Base-by-base conservation (phyloP, 2,329 filamentous ascomycete species). In the Pestalotiopsis sp. region DNA sequence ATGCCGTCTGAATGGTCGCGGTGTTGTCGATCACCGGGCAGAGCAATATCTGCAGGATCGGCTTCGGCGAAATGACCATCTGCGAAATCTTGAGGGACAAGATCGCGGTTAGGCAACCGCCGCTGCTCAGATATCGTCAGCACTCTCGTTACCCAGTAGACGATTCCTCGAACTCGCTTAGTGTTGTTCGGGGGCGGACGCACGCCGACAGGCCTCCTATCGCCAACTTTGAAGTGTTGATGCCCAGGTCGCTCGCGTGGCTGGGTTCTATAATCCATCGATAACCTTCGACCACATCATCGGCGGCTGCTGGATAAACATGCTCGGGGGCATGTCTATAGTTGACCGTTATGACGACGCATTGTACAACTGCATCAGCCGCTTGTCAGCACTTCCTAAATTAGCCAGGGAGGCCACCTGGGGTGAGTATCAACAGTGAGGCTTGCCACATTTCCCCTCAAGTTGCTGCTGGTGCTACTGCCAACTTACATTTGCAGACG, bases 21-120 rank as follows among this genome's bases (percentile, higher is more conserved):
- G 76, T 78, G 64, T 77, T 80, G 68, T 80, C 78, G 5, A 80
- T 72, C 6, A 80, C 78, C 1, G 78, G 78, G 24, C 77, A 73
- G 30, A 79, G 73, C 10, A 75, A 68, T 9, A 74, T 26, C 38
- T 69, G 68, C 26, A 69, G 66, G 14, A 61, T 26, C 7, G 64
- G 55, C 26, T 56, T n/a, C 3, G 65, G 56, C 22, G 24, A 20
- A 67, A 68, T 2, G 68, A 56, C 9, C 24, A 76, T 57, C 30
- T 75, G n/a, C 17, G 67, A 67, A 30, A 70, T 66, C 17, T 72
- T 71, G 55, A 73, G 63, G 24, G 69, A 67, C n/a, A 72, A 48
- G 40, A 72, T 58, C 2, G 71, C 70, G n/a, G 71, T 65, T 6
- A 72, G 67, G 30, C 68, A 68, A 5, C 67, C 72, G 39, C 71